A percentile compares a stretch with the other conserved stretches of the same genome.
Evolutionary conservation across 2,329 filamentous ascomycete genomes (phyloP).

Genomic region (Chaetomium sp.): DNA sequence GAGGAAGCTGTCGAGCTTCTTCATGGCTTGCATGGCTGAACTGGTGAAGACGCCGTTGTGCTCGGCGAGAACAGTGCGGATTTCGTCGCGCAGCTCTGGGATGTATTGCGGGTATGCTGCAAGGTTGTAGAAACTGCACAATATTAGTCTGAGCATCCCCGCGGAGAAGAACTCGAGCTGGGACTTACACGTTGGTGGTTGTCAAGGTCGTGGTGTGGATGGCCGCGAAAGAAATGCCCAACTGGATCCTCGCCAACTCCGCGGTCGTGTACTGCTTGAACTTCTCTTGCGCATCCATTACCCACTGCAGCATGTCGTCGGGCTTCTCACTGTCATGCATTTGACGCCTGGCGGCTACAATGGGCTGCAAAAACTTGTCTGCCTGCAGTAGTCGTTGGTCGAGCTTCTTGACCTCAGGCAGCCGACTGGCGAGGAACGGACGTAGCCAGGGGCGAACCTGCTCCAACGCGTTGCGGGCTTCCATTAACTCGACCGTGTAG

Average conservation of each 20-base stretch:
- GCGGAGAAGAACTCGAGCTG: background rate
- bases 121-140: constrained; percentile 52
- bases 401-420: constrained; percentile 43
- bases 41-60: constrained; percentile 39
- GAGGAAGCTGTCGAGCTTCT: constrained; percentile 40
- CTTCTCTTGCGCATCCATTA: constrained; percentile 45
- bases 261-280: constrained; percentile 38
- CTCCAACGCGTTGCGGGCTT: constrained; percentile 39
- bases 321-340: constrained; percentile 39
- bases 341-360: constrained; percentile 40
- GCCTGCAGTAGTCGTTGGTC: constrained; percentile 40
- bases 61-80: constrained; percentile 43
- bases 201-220: constrained; percentile 55
- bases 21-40: constrained; percentile 39
- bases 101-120: constrained; percentile 53
- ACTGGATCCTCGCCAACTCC: constrained; percentile 46
- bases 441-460: constrained; percentile 40
- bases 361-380: constrained; percentile 42
- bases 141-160: background rate
- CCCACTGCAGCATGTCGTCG: constrained; percentile 53
- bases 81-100: constrained; percentile 55
- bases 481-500: constrained; percentile 49
- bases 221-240: constrained; percentile 51
- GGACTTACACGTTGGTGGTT: constrained; percentile 46
- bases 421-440: constrained; percentile 38